A percentile compares a stretch with the other conserved stretches of the same genome.
Conservation (phyloP, 164 flowering plant genomes). For the Sedum album region DNA sequence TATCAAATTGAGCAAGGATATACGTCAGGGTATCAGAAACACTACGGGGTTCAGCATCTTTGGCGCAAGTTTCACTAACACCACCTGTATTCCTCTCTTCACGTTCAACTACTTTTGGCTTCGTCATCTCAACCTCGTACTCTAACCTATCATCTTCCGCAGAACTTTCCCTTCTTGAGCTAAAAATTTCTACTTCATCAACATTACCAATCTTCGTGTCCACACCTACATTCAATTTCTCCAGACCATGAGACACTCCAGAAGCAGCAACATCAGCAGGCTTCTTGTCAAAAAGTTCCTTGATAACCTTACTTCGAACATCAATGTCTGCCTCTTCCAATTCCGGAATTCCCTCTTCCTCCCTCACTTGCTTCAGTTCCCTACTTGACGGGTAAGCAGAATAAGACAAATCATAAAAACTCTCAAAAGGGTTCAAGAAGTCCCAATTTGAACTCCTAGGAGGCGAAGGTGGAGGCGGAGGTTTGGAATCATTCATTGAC, state of each 20-base stretch:
- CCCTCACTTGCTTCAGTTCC: constrained; percentile 76
- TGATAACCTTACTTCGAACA: constrained; percentile 58
- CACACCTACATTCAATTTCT: constrained; percentile 4
- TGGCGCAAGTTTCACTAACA: constrained; percentile 26
- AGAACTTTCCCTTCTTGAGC: constrained; percentile 23
- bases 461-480: constrained; percentile 81
- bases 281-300: constrained; percentile 61
- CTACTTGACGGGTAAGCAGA: constrained; percentile 58
- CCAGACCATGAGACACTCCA: constrained; percentile 14
- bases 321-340: constrained; percentile 66
- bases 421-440: constrained; percentile 62
- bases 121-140: constrained; percentile 71
- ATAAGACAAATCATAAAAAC: constrained; percentile 29
- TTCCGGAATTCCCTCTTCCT: constrained; percentile 97
- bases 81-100: constrained; percentile 31
- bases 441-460: constrained; percentile 74
- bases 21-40: constrained; percentile 50
- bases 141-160: constrained; percentile 25
- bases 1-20: constrained; percentile 63
- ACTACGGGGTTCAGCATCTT: constrained; percentile 28
- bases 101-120: constrained; percentile 55
- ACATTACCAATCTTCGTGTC: constrained; percentile 19
- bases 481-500: constrained; percentile 27
- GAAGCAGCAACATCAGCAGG: constrained; percentile 33
- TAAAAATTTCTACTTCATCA: constrained; percentile 19